Evolutionary conservation across 176 grass and related monocot genomes (phyloP).

Genomic region (Raddia guianensis): DNA sequence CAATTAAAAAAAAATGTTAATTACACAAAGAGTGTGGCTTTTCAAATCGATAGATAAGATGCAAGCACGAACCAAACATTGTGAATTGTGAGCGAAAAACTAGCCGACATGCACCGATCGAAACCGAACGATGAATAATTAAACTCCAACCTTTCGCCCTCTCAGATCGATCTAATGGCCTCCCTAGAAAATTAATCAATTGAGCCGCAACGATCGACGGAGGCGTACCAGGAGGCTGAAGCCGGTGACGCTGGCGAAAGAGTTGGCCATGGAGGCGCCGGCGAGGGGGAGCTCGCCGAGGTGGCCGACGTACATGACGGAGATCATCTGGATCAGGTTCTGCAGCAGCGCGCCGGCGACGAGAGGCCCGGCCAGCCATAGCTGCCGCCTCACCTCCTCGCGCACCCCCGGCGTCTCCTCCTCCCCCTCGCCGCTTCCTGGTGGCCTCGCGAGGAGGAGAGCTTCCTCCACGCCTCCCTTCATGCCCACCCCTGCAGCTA

Average conservation of each 20-base stretch:
- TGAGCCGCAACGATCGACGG: no score
- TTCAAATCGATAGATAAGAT: background rate
- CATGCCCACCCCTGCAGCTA: background rate
- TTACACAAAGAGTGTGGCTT: no score
- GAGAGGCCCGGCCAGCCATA: constrained; percentile 42
- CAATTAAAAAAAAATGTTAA: no score
- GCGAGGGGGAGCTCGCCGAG: constrained; percentile 43
- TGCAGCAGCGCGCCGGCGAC: constrained; percentile 23
- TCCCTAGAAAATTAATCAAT: no score
- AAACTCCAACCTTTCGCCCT: background rate
- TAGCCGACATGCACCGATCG: background rate
- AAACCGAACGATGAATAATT: background rate
- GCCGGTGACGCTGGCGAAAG: constrained; percentile 28
- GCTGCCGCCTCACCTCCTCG: constrained; percentile 37
- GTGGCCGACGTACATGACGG: constrained; percentile 43
- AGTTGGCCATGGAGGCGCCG: constrained; percentile 36
- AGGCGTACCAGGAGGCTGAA: constrained; percentile 28
- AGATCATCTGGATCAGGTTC: constrained; percentile 39
- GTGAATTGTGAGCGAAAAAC: background rate
- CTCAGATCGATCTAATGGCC: no score
- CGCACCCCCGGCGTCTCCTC: background rate
- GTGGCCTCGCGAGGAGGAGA: background rate
- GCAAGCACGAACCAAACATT: background rate
- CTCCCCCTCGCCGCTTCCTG: background rate
- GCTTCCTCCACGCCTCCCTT: constrained; percentile 8